Evolutionary conservation across 495 filamentous ascomycete genomes (phyloP), one percentile per base, ranked within the genome.

Genomic region (Penicillium steckii): DNA sequence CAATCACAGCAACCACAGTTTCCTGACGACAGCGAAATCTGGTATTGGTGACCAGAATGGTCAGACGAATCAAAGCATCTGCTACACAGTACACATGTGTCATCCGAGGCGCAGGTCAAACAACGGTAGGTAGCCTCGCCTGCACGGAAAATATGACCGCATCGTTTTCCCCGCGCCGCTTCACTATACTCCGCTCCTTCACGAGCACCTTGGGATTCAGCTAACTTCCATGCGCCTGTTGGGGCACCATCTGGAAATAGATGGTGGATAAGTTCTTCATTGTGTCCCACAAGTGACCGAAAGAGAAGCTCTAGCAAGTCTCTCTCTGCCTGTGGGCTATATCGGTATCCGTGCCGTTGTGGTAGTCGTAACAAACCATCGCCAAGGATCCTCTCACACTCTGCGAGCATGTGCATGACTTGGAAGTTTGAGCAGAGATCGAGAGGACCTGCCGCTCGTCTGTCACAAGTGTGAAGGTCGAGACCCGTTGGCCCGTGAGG

Each of bases 1-100:
- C 94, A 98, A 62, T 98, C 94, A 66, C 94, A 98, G 71, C 94
- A 97, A 30, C 95, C 94, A 61, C 85, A 90, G 62, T 96, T 96
- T 2, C 93, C 93, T 1, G 84, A 82, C 1, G 91, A 95, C 27
- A 95, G 80, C 44, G 75, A 88, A 38, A 97, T 86, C 56, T 88
- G 84, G 41, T 97, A 91, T 69, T 88, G 87, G 65, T 98, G 94
- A 22, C 84, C 90, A n/a, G 88, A 86, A 68, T 98, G 94, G 63
- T 97, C 94, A 12, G 91, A 97, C 6, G 91, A 80, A 56, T 97
- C 91, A 65, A 97, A 97, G 69, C 94, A 98, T 64, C 87, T 83
- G 70, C 89, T 85, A 70, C 90, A 95, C 32, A 95, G 78, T 43
- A 90, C 89, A 57, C 88, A 92, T 0, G 90, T 94, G 58, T 93